Conservation (phyloP, 176 grass and related monocot genomes). For the Lolium multiflorum region DNA sequence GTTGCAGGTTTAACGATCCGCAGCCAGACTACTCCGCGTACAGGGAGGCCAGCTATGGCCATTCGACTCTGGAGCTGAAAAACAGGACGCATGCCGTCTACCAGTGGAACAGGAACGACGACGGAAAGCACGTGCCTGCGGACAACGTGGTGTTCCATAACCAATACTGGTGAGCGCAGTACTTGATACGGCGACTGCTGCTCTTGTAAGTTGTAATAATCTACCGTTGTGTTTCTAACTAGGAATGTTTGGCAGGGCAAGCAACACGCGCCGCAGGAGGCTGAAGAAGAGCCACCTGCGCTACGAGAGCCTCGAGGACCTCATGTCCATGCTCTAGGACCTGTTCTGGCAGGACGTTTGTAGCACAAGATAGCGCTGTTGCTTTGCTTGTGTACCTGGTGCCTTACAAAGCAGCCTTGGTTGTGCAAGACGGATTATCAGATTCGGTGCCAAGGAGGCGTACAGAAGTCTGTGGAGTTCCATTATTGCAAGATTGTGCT, state of each 20-base stretch:
- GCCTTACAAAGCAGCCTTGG: neutral
- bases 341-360: neutral
- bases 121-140: constrained; percentile 68
- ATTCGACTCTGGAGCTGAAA: constrained; percentile 80
- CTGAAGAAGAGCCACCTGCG: constrained; percentile 74
- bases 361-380: neutral
- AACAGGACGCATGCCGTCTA: constrained; percentile 94
- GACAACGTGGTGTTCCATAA: constrained; percentile 87
- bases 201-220: neutral
- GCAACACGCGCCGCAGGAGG: constrained; percentile 69
- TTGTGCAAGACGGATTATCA: neutral
- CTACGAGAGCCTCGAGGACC: constrained; percentile 41
- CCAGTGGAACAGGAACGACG: constrained; percentile 91
- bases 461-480: neutral
- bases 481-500: neutral
- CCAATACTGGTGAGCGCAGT: constrained; percentile 76
- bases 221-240: neutral
- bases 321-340: constrained; percentile 56
- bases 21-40: constrained; percentile 96
- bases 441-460: neutral
- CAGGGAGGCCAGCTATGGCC: constrained; percentile 94
- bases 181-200: no score
- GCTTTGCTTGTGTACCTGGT: neutral
- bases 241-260: constrained; percentile 47
- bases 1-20: constrained; percentile 68